Evolutionary conservation across 73 alveolate species (phyloP).

Genomic region (Paramecium tetraurelia): DNA sequence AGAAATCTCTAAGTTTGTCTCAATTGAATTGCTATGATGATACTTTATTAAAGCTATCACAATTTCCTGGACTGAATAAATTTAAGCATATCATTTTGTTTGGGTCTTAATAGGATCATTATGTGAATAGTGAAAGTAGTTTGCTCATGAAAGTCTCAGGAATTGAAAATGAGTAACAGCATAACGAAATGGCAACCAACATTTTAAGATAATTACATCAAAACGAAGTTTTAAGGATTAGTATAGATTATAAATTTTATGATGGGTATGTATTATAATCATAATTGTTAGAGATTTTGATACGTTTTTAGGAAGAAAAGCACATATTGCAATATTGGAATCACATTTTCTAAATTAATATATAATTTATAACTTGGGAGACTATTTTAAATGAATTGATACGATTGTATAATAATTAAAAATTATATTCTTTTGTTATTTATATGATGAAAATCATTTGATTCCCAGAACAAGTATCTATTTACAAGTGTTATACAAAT

Average conservation of each 20-base stretch:
- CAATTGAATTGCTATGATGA: slow-evolving; percentile 89
- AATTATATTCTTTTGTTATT: neutral
- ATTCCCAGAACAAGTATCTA: no score
- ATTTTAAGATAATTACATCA: slow-evolving; percentile 19
- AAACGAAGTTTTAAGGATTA: slow-evolving; percentile 22
- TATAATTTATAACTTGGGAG: slow-evolving; percentile 55
- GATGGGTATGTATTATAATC: neutral
- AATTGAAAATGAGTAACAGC: neutral
- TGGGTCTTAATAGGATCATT: slow-evolving; percentile 45
- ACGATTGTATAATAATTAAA: neutral
- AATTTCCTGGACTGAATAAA: slow-evolving; percentile 5
- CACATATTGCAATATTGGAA: slow-evolving; percentile 60
- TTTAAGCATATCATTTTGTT: slow-evolving; percentile 15
- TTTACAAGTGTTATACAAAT: no score
- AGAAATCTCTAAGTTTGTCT: slow-evolving; percentile 79
- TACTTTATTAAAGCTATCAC: slow-evolving; percentile 24
- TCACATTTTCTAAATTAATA: slow-evolving; percentile 46
- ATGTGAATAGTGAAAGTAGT: neutral
- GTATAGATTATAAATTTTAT: slow-evolving; percentile 37
- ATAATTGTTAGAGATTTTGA: slow-evolving; percentile 29
- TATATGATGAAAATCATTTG: neutral
- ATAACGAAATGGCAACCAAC: slow-evolving; percentile 41
- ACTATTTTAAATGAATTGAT: slow-evolving; percentile 32
- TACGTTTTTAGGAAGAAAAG: slow-evolving; percentile 62
- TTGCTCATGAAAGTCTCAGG: neutral